phyloP scores from a whole-genome alignment of 371 early-diverging fungal species.

The Blakeslea trispora region DNA sequence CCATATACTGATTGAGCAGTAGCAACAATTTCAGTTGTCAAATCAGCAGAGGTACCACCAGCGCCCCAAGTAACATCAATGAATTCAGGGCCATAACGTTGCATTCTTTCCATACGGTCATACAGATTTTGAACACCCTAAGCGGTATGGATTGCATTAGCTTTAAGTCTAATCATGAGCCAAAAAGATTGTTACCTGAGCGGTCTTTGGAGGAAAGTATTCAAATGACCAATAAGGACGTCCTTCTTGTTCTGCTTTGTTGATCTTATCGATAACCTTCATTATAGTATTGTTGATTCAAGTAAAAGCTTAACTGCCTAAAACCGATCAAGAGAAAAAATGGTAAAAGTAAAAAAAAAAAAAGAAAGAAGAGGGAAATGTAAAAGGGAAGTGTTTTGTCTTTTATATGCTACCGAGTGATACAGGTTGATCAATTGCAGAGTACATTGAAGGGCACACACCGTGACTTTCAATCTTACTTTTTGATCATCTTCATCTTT shows the following conservation, averaged over 20 bases:
- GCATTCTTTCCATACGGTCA: slow-evolving; percentile 89
- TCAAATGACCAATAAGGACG: slow-evolving; percentile 91
- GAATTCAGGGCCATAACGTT: slow-evolving; percentile 90
- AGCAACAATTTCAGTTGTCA: slow-evolving; percentile 85
- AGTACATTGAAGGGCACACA: neutral
- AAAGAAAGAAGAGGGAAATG: neutral
- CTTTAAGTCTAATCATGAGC: no score
- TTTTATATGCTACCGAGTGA: neutral
- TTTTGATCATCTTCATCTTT: neutral
- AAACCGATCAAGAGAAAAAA: slow-evolving; percentile 6
- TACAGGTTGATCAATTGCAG: slow-evolving; percentile 8
- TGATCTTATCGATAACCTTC: slow-evolving; percentile 83
- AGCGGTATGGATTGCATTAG: neutral
- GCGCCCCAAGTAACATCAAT: slow-evolving; percentile 97
- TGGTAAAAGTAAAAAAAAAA: slow-evolving; percentile 6
- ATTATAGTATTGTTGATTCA: slow-evolving; percentile 20
- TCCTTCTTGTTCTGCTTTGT: slow-evolving; percentile 67
- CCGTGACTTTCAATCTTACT: neutral
- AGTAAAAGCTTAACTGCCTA: slow-evolving; percentile 4
- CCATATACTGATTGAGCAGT: slow-evolving; percentile 93
- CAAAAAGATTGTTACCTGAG: slow-evolving; percentile 75
- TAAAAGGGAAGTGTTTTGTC: neutral
- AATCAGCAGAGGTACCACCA: slow-evolving; percentile 89
- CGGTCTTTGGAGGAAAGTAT: slow-evolving; percentile 96
- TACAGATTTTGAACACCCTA: slow-evolving; percentile 77